phyloP scores from a whole-genome alignment of 176 grass and related monocot species.

The Aegilops sharonensis region DNA sequence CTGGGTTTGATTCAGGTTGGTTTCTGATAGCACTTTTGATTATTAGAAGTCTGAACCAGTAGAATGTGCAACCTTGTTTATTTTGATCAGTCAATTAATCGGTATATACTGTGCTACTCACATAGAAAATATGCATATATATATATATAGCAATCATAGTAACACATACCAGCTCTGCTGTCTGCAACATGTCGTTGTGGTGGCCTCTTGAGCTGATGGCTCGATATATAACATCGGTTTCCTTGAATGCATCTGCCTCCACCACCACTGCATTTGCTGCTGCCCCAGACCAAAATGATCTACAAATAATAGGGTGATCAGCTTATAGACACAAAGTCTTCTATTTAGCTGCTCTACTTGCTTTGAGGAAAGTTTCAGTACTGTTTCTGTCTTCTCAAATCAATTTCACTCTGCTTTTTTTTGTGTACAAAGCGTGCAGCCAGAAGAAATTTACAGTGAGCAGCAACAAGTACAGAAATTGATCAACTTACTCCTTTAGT shows the following conservation, averaged over 20 bases:
- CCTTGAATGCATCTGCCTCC: conserved; percentile 95
- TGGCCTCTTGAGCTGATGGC: conserved; percentile 92
- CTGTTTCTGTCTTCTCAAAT: neutral
- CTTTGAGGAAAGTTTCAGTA: neutral
- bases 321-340: neutral
- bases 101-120: neutral
- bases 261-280: conserved; percentile 76
- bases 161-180: conserved; percentile 72
- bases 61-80: neutral
- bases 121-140: neutral
- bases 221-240: conserved; percentile 77
- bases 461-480: neutral
- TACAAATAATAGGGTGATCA: conserved; percentile 33
- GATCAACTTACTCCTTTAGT: conserved; percentile 70
- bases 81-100: conserved; percentile 2
- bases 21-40: neutral
- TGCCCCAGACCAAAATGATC: conserved; percentile 80
- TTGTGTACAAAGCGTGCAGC: neutral
- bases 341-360: neutral
- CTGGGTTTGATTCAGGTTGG: neutral
- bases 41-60: neutral
- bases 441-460: neutral
- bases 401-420: neutral
- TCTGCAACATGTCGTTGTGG: conserved; percentile 91
- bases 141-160: neutral